Evolutionary conservation across 2,329 filamentous ascomycete genomes (phyloP).

Genomic region (Lomentospora prolificans): DNA sequence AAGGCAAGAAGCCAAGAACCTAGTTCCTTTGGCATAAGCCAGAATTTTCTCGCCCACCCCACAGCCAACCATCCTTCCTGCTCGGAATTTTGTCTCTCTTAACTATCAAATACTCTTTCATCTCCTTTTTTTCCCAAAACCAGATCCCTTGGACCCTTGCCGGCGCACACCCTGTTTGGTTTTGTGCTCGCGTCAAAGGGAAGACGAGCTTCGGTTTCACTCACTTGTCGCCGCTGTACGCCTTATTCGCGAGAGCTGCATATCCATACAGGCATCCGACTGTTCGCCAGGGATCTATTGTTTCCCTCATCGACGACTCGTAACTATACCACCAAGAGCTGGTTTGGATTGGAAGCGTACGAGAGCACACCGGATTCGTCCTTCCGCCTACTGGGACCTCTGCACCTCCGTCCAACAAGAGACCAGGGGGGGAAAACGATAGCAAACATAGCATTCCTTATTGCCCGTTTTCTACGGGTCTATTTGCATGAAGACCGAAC

Average conservation of each 20-base stretch:
- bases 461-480: background rate
- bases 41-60: constrained; percentile 2
- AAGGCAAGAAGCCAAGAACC: constrained; percentile 7
- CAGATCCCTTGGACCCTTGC: background rate
- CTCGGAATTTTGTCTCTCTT: background rate
- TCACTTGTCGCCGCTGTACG: too few species aligned
- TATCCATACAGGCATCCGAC: background rate
- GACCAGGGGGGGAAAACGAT: background rate
- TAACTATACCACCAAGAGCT: background rate
- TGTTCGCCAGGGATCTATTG: background rate
- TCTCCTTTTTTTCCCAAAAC: background rate
- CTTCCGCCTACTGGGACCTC: background rate
- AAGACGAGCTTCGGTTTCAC: too few species aligned
- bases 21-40: constrained; percentile 17
- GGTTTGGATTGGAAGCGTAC: background rate
- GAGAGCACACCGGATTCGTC: too few species aligned
- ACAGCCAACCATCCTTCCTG: constrained; percentile 7
- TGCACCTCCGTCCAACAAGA: background rate
- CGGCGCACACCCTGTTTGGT: background rate
- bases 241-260: too few species aligned
- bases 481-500: constrained; percentile 4
- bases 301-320: background rate
- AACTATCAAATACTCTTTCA: background rate
- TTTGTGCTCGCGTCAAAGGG: too few species aligned
- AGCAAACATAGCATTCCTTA: background rate